phyloP scores from a whole-genome alignment of 306 rosid species.

The Alnus rubra region DNA sequence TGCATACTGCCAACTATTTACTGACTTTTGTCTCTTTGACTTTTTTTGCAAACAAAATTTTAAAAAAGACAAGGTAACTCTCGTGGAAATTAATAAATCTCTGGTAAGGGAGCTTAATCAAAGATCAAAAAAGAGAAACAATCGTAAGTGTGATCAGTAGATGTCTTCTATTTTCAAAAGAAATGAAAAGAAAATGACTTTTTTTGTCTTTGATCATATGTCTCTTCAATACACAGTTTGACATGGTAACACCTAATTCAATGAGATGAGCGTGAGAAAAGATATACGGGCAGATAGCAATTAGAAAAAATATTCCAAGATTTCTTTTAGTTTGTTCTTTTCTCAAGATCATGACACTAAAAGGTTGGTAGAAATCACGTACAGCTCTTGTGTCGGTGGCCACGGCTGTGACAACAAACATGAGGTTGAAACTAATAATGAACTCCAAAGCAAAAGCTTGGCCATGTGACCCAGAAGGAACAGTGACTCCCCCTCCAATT shows the following conservation, averaged over 20 bases:
- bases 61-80: not conserved
- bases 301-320: not conserved
- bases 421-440: conserved; percentile 80
- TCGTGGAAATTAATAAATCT: conserved; percentile 11
- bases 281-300: too few relatives aligned
- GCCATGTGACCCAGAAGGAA: conserved; percentile 66
- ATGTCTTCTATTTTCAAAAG: too few relatives aligned
- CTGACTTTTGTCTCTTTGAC: conserved; percentile 22
- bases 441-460: conserved; percentile 84
- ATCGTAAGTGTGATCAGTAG: too few relatives aligned
- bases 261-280: too few relatives aligned
- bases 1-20: not conserved
- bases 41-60: not conserved
- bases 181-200: too few relatives aligned
- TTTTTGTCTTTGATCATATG: too few relatives aligned
- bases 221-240: not conserved
- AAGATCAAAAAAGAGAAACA: too few relatives aligned
- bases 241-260: not conserved
- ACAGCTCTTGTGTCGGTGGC: conserved; percentile 93
- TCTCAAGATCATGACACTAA: not conserved
- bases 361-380: conserved; percentile 29
- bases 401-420: conserved; percentile 91
- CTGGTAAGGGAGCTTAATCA: not conserved
- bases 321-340: not conserved
- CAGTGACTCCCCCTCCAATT: conserved; percentile 82